phyloP scores from a whole-genome alignment of 257 asterid species.

The Petunia axillaris region DNA sequence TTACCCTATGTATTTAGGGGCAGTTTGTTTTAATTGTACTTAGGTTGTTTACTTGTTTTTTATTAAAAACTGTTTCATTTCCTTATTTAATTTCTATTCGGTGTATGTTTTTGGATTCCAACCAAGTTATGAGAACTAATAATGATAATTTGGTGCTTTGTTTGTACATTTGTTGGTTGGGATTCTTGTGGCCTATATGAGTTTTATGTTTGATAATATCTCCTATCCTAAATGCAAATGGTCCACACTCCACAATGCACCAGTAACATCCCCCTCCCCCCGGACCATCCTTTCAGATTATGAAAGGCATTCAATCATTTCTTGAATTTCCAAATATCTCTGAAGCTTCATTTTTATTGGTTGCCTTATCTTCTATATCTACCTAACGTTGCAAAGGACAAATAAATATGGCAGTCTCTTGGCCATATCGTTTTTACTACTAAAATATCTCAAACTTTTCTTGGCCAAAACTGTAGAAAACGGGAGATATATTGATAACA shows the following conservation, averaged over 20 bases:
- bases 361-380: not conserved
- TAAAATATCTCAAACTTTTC: not conserved
- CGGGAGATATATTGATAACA: not conserved
- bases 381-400: not conserved
- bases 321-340: not conserved
- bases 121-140: conserved; percentile 36
- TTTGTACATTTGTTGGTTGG: not conserved
- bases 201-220: not conserved
- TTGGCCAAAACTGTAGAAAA: not conserved
- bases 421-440: not conserved
- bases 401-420: not conserved
- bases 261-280: not conserved
- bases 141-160: conserved; percentile 15
- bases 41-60: not conserved
- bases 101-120: conserved; percentile 34
- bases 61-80: not conserved
- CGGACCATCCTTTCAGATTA: not conserved
- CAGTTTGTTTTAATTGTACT: not conserved
- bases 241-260: not conserved
- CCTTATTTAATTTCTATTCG: conserved; percentile 10
- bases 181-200: not conserved
- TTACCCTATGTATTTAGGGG: conserved; percentile 6
- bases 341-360: not conserved
- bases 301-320: not conserved
- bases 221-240: not conserved